Conservation (phyloP, 2,329 filamentous ascomycete species). For the Phoma sp. region DNA sequence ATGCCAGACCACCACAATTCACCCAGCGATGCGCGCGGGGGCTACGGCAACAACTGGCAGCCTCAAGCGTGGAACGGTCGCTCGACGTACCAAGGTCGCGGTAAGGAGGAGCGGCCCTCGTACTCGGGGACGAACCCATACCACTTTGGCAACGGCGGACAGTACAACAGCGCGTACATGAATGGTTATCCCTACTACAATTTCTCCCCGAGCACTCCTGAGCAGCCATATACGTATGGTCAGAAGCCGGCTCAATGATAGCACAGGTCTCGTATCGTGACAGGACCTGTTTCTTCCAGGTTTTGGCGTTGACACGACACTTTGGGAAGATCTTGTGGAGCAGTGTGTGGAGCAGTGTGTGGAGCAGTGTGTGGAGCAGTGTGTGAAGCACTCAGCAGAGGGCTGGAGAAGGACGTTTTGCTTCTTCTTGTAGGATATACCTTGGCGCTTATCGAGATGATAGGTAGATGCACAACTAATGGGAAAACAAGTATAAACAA, state of each 20-base stretch:
- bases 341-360: neutral
- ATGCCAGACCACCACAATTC: constrained; percentile 20
- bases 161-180: constrained; percentile 26
- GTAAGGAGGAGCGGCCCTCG: constrained; percentile 31
- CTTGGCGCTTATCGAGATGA: neutral
- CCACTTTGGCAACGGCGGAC: constrained; percentile 19
- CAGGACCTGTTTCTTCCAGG: neutral
- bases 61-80: constrained; percentile 23
- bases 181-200: constrained; percentile 26
- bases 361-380: no score
- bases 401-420: neutral
- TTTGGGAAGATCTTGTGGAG: neutral
- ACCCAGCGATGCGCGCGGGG: constrained; percentile 21
- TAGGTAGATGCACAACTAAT: neutral
- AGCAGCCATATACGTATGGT: constrained; percentile 28
- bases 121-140: constrained; percentile 33
- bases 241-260: constrained; percentile 15
- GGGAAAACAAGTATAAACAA: neutral
- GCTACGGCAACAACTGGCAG: constrained; percentile 23
- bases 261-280: neutral
- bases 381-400: no score
- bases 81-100: constrained; percentile 21
- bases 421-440: neutral
- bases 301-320: no score
- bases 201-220: constrained; percentile 21